Conservation (phyloP, 2,329 filamentous ascomycete species). For the Epicoccum nigrum region DNA sequence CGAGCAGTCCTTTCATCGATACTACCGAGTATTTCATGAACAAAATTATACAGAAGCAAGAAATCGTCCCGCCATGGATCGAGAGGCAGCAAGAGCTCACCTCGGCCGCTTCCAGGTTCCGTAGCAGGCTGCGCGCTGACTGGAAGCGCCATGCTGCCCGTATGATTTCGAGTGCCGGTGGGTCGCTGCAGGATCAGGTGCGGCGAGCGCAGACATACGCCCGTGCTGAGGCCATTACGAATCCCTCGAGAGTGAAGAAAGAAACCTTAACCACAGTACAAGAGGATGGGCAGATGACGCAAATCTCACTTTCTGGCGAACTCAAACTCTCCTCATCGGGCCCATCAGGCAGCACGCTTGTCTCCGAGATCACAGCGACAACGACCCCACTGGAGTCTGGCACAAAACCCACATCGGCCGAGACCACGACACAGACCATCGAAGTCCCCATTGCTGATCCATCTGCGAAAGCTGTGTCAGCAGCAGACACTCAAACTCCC, state of each 20-base stretch:
- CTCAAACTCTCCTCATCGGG: constrained; percentile 40
- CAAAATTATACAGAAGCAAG: constrained; percentile 95
- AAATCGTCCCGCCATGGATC: constrained; percentile 96
- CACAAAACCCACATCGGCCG: constrained; percentile 6
- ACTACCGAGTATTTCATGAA: constrained; percentile 99
- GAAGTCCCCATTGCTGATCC: constrained; percentile 16
- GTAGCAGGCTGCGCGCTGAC: constrained; percentile 74
- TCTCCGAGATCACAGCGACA: constrained; percentile 37
- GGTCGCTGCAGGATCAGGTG: constrained; percentile 75
- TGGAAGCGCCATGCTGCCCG: constrained; percentile 85
- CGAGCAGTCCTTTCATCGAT: constrained; percentile 87
- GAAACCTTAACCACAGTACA: constrained; percentile 55
- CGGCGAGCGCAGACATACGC: constrained; percentile 74
- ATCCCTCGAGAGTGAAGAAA: constrained; percentile 58
- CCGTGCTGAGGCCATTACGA: constrained; percentile 70
- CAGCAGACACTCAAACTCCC: not conserved
- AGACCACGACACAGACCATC: constrained; percentile 23
- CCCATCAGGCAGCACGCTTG: constrained; percentile 24
- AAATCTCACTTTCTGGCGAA: constrained; percentile 55
- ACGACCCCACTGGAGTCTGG: constrained; percentile 22
- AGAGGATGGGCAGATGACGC: constrained; percentile 54
- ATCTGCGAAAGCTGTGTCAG: not conserved
- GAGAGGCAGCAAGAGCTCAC: constrained; percentile 95
- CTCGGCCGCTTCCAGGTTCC: constrained; percentile 71
- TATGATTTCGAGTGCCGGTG: constrained; percentile 78